phyloP scores from a whole-genome alignment of 768 basidiomycete species.

The Artomyces pyxidatus region DNA sequence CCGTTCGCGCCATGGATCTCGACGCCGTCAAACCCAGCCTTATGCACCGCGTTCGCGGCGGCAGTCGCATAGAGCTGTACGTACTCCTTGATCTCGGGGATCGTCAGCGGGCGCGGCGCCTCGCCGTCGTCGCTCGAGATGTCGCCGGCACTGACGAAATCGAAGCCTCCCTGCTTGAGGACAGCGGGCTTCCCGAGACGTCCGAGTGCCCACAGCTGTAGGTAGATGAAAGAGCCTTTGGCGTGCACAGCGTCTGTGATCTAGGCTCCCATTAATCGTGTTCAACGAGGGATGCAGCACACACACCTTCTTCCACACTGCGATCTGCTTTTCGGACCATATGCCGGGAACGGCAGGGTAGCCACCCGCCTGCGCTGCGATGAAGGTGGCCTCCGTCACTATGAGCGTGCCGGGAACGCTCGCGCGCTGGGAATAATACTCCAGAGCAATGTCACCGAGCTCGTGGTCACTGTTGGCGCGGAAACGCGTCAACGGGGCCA shows the following conservation, averaged over 20 bases:
- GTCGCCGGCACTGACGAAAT: background rate
- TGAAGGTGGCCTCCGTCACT: background rate
- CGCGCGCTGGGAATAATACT: slow-evolving; percentile 10
- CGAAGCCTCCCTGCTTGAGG: background rate
- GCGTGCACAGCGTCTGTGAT: slow-evolving; percentile 28
- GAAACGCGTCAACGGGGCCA: slow-evolving; percentile 18
- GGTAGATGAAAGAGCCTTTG: slow-evolving; percentile 24
- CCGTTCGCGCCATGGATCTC: background rate
- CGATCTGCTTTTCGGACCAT: background rate
- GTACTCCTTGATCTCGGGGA: background rate
- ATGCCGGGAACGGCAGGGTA: background rate
- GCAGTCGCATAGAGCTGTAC: background rate
- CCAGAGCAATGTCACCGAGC: background rate
- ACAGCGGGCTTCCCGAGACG: slow-evolving; percentile 6
- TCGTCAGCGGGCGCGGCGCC: background rate
- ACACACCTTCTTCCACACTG: background rate
- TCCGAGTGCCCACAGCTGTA: slow-evolving; percentile 33
- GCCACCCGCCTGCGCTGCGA: background rate
- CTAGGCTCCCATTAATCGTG: background rate
- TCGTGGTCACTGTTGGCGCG: slow-evolving; percentile 8
- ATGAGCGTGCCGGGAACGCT: slow-evolving; percentile 10
- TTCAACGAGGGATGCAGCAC: background rate
- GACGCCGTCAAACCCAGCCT: background rate
- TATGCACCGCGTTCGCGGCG: background rate
- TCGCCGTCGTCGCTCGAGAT: background rate